Evolutionary conservation across 345 rosid species (phyloP).

Genomic region (Gossypioides kirkii): DNA sequence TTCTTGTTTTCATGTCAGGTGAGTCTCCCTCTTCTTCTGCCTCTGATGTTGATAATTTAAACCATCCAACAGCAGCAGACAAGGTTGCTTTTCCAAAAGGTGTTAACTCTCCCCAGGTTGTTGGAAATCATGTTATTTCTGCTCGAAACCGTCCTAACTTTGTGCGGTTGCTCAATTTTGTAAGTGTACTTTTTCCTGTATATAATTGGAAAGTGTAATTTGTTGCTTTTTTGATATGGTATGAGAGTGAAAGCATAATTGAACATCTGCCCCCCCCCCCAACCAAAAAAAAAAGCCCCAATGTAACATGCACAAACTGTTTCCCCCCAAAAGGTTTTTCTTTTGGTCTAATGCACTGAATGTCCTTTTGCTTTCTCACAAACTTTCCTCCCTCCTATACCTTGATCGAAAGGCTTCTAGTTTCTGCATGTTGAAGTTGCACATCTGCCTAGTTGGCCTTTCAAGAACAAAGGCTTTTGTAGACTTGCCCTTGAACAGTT

Average conservation of each 20-base stretch:
- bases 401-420: background rate
- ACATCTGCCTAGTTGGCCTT: background rate
- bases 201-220: background rate
- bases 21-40: constrained; percentile 99
- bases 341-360: background rate
- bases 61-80: constrained; percentile 64
- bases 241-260: background rate
- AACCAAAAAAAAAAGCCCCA: background rate
- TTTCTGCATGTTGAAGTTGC: constrained; percentile 1
- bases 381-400: background rate
- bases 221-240: background rate
- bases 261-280: background rate
- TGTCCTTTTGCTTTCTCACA: background rate
- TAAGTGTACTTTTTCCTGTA: constrained; percentile 39
- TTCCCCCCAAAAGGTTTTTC: background rate
- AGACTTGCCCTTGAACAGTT: background rate
- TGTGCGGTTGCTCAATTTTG: constrained; percentile 62
- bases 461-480: background rate
- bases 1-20: constrained; percentile 39
- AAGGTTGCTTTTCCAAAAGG: constrained; percentile 59
- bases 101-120: constrained; percentile 67
- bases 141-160: constrained; percentile 59
- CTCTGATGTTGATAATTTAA: constrained; percentile 90
- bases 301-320: background rate
- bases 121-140: constrained; percentile 61